phyloP scores from a whole-genome alignment of 1,284 basidiomycete species.

The Ceratobasidium sp. region DNA sequence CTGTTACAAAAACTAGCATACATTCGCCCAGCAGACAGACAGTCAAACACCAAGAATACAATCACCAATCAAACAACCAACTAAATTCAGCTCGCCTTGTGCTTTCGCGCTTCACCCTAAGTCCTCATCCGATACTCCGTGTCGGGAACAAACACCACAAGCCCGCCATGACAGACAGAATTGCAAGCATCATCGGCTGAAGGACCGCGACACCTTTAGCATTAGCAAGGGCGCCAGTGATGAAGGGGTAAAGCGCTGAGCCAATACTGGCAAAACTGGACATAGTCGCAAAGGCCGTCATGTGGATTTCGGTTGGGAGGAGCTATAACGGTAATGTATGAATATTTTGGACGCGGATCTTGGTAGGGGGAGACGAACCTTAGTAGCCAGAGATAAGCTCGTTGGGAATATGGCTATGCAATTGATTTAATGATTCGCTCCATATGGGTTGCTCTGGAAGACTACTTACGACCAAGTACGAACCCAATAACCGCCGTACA shows the following conservation, averaged over 20 bases:
- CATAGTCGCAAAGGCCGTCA: slow-evolving; percentile 54
- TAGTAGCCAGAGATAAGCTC: slow-evolving; percentile 54
- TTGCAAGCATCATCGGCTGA: slow-evolving; percentile 65
- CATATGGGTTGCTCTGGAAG: slow-evolving; percentile 50
- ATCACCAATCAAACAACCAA: no score
- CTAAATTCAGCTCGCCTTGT: neutral
- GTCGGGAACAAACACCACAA: slow-evolving; percentile 67
- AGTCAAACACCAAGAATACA: no score
- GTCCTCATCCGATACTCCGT: slow-evolving; percentile 45
- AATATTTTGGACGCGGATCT: neutral
- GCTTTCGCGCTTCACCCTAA: neutral
- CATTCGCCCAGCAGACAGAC: no score
- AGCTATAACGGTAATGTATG: slow-evolving; percentile 62
- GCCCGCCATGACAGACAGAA: slow-evolving; percentile 59
- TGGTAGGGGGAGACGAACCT: slow-evolving; percentile 23
- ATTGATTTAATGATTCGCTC: slow-evolving; percentile 59
- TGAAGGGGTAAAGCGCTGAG: slow-evolving; percentile 67
- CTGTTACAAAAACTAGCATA: neutral
- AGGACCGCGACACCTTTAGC: slow-evolving; percentile 61
- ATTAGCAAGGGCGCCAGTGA: slow-evolving; percentile 64
- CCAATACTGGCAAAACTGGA: slow-evolving; percentile 42
- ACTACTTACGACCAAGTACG: slow-evolving; percentile 58
- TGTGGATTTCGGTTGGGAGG: slow-evolving; percentile 63
- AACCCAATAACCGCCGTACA: slow-evolving; percentile 57
- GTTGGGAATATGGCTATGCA: slow-evolving; percentile 63